A percentile compares a stretch with the other conserved stretches of the same genome.
phyloP scores from a whole-genome alignment of 1,284 basidiomycete genomes.

The Cryptococcus deneoformans region DNA sequence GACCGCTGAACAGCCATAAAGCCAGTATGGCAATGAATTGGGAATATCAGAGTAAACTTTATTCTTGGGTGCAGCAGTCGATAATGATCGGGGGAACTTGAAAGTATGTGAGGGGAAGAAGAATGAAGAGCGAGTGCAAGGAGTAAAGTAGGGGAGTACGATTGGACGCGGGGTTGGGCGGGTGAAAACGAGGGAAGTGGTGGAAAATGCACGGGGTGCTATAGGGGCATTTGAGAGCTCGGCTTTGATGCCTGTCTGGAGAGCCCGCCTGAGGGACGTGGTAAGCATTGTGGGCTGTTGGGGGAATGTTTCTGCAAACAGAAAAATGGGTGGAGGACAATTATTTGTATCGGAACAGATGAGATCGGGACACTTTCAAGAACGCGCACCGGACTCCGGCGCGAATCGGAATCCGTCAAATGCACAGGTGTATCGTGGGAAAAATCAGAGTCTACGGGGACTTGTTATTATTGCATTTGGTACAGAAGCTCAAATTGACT shows the following conservation, averaged over 20 bases:
- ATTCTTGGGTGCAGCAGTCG: slow-evolving; percentile 1
- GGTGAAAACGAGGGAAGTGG: slow-evolving; percentile 4
- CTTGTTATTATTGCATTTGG: background rate
- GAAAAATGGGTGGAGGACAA: too few relatives aligned
- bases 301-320: too few relatives aligned
- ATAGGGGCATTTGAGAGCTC: background rate
- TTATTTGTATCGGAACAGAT: background rate
- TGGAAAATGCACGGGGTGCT: slow-evolving; percentile 2
- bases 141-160: slow-evolving; percentile 14
- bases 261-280: slow-evolving; percentile 1
- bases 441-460: background rate
- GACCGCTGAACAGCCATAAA: slow-evolving; percentile 75
- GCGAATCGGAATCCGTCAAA: background rate
- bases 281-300: background rate
- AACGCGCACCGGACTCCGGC: background rate
- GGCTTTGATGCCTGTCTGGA: slow-evolving; percentile 1
- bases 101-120: slow-evolving; percentile 13
- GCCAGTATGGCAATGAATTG: slow-evolving; percentile 71
- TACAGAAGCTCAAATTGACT: slow-evolving; percentile 38
- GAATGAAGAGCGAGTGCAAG: slow-evolving; percentile 7
- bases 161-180: slow-evolving; percentile 5
- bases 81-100: slow-evolving; percentile 4
- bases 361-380: background rate
- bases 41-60: slow-evolving; percentile 51
- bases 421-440: background rate